Evolutionary conservation across 331 rosid genomes (phyloP).

Genomic region (Erythrophleum ivorense): DNA sequence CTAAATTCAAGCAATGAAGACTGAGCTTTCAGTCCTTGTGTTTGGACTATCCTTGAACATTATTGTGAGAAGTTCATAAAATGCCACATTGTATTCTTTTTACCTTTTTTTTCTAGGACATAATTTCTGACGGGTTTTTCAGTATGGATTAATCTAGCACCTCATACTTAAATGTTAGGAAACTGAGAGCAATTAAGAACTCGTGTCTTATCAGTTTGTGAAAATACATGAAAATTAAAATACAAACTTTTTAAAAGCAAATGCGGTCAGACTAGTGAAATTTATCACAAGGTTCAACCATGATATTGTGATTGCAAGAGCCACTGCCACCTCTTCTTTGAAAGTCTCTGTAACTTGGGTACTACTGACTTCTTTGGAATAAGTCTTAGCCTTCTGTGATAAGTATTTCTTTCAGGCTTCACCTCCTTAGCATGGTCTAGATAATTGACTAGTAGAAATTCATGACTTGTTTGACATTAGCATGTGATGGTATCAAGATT

Average conservation of each 20-base stretch:
- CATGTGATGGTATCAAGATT: slow-evolving; percentile 9
- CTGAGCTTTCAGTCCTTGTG: slow-evolving; percentile 1
- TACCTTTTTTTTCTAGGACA: neutral
- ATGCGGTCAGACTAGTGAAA: neutral
- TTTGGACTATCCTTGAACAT: neutral
- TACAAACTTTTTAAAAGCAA: neutral
- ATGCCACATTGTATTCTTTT: neutral
- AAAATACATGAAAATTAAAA: neutral
- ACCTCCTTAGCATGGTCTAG: neutral
- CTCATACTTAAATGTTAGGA: slow-evolving; percentile 6
- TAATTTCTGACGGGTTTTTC: slow-evolving; percentile 9
- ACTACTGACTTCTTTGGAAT: slow-evolving; percentile 7
- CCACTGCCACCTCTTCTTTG: neutral
- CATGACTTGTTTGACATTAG: slow-evolving; percentile 28
- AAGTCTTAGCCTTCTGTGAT: slow-evolving; percentile 11
- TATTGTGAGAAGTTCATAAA: slow-evolving; percentile 24
- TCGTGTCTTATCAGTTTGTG: slow-evolving; percentile 7
- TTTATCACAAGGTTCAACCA: slow-evolving; percentile 17
- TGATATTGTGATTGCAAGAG: slow-evolving; percentile 2
- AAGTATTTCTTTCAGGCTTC: slow-evolving; percentile 5
- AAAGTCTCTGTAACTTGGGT: slow-evolving; percentile 26
- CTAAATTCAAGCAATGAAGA: slow-evolving; percentile 32
- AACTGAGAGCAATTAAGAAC: neutral
- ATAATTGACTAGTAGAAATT: neutral
- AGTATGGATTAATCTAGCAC: neutral